Evolutionary conservation across 2,329 filamentous ascomycete genomes (phyloP).

Genomic region (Capronia epimyces): DNA sequence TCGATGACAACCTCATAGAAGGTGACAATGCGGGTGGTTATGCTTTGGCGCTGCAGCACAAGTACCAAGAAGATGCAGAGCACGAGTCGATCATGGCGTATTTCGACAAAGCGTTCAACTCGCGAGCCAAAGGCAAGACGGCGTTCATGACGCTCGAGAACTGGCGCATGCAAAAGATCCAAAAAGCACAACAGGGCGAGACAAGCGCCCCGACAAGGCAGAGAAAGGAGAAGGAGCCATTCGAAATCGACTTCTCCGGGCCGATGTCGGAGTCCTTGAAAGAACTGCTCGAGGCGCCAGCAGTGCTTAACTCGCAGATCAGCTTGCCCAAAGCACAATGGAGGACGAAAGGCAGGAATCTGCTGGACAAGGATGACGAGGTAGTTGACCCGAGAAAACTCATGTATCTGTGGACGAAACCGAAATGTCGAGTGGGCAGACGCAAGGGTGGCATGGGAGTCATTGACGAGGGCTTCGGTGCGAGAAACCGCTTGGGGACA

Average conservation of each 20-base stretch:
- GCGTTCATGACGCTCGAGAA: constrained; percentile 98
- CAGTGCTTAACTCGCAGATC: constrained; percentile 73
- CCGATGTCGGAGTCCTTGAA: constrained; percentile 66
- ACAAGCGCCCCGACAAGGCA: constrained; percentile 47
- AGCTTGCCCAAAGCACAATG: constrained; percentile 88
- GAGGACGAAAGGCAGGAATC: constrained; percentile 87
- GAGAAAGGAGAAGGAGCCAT: constrained; percentile 92
- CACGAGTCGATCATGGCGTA: constrained; percentile 97
- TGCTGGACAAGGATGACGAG: constrained; percentile 86
- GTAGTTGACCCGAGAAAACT: constrained; percentile 94
- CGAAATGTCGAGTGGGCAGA: constrained; percentile 75
- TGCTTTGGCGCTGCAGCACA: constrained; percentile 70
- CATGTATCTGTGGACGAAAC: constrained; percentile 86
- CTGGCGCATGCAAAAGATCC: constrained; percentile 94
- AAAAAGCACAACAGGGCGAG: constrained; percentile 54
- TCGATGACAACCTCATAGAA: constrained; percentile 51
- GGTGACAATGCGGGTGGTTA: constrained; percentile 62
- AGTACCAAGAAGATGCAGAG: constrained; percentile 55
- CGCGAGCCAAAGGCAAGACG: constrained; percentile 48
- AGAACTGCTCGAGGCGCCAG: constrained; percentile 74
- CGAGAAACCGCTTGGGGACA: constrained; percentile 64
- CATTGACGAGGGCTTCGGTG: constrained; percentile 96
- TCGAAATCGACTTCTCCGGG: constrained; percentile 83
- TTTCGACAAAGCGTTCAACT: constrained; percentile 86
- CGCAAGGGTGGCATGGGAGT: constrained; percentile 63